phyloP scores from a whole-genome alignment of 176 grass and related monocot species.

The Triticum urartu region DNA sequence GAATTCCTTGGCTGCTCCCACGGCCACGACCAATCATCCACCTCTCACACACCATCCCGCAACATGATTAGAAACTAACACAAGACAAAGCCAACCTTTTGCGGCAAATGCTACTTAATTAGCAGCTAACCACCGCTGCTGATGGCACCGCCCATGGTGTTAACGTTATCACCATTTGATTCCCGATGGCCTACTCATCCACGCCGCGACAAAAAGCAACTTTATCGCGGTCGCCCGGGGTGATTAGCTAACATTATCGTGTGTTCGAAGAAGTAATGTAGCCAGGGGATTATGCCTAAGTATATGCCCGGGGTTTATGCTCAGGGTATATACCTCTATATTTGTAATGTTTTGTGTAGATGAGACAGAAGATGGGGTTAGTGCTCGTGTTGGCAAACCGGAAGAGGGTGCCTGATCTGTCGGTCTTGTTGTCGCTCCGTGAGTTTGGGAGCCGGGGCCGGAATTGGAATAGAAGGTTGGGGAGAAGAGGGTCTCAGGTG shows the following conservation, averaged over 20 bases:
- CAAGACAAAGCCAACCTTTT: conserved; percentile 16
- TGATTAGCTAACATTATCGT: not conserved
- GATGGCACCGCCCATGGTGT: conserved; percentile 17
- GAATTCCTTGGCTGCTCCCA: conserved; percentile 17
- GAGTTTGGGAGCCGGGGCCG: not conserved
- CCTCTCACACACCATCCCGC: conserved; percentile 8
- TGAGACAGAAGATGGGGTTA: not conserved
- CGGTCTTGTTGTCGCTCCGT: not conserved
- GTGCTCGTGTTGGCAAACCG: not conserved
- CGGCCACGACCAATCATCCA: conserved; percentile 24
- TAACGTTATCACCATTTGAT: conserved; percentile 32
- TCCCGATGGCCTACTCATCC: conserved; percentile 1
- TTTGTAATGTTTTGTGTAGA: not conserved
- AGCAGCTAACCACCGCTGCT: conserved; percentile 4
- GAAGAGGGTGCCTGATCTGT: conserved; percentile 5
- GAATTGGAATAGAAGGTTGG: conserved; percentile 2
- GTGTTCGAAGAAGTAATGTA: conserved; percentile 1
- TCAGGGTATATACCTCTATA: not conserved
- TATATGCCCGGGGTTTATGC: conserved; percentile 26
- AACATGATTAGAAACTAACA: not conserved
- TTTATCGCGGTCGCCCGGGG: conserved; percentile 16
- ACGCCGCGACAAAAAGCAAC: conserved; percentile 30
- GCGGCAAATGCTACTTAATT: conserved; percentile 12
- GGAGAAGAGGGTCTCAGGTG: not conserved
- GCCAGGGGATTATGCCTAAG: not conserved